Conservation (phyloP, 768 basidiomycete genomes). For the Phaffia australis region DNA sequence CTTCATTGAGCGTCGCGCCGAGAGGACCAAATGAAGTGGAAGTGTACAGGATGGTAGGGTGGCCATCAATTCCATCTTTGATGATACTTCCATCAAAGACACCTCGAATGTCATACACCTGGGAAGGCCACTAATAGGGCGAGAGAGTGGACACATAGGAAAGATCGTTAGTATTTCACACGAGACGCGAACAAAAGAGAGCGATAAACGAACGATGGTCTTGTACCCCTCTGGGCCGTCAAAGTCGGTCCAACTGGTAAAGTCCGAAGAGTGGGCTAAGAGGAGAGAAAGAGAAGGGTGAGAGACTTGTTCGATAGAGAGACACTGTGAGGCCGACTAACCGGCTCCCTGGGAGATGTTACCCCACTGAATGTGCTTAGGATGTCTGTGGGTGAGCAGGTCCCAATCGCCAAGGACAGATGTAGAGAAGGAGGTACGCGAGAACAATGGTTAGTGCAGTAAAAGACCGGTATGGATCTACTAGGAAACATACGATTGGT, state of each 20-base stretch:
- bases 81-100: slow-evolving; percentile 30
- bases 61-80: slow-evolving; percentile 26
- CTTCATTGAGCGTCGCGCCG: slow-evolving; percentile 25
- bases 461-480: neutral
- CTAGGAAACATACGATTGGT: slow-evolving; percentile 28
- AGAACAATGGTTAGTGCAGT: neutral
- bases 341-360: slow-evolving; percentile 24
- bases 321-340: neutral
- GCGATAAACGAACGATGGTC: slow-evolving; percentile 18
- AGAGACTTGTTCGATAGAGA: neutral
- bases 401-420: neutral
- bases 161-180: no score
- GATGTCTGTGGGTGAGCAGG: neutral
- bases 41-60: slow-evolving; percentile 28
- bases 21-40: slow-evolving; percentile 24
- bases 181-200: neutral
- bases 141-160: neutral
- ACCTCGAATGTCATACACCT: slow-evolving; percentile 30
- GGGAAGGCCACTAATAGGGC: slow-evolving; percentile 25
- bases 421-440: neutral
- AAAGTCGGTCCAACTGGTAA: slow-evolving; percentile 20
- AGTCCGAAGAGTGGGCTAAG: slow-evolving; percentile 20
- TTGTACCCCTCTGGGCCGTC: slow-evolving; percentile 20
- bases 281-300: neutral
- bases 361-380: slow-evolving; percentile 27